These are phyloP conservation scores for Coniella vitis DNA, from an alignment of 2,329 filamentous ascomycete genomes.

Conservation along the genomic window DNA sequence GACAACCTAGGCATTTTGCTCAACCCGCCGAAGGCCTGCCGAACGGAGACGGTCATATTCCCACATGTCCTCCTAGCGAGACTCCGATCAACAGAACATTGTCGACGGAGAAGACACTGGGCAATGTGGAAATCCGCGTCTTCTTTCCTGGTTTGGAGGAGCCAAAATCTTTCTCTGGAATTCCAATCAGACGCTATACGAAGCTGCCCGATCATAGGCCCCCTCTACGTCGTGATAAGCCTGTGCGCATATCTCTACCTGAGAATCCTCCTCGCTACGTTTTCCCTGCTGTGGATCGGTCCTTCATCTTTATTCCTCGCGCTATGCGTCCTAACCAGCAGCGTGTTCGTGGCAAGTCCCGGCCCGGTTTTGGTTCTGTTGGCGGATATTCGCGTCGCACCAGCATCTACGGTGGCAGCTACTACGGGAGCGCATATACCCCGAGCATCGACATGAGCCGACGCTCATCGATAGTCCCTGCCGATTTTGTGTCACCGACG, in stretches of 20 bases:
- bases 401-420: constrained; percentile 69
- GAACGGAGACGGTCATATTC: constrained; percentile 49
- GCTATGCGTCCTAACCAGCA: constrained; percentile 91
- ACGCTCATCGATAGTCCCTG: constrained; percentile 69
- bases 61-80: constrained; percentile 51
- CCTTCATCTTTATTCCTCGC: constrained; percentile 96
- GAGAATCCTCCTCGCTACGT: constrained; percentile 76
- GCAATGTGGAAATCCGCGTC: constrained; percentile 79
- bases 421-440: constrained; percentile 69
- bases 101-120: constrained; percentile 76
- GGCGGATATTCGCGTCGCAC: constrained; percentile 68
- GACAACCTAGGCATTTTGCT: constrained; percentile 35
- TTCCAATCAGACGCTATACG: constrained; percentile 84
- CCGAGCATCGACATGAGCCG: constrained; percentile 82
- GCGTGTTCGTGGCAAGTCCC: constrained; percentile 65
- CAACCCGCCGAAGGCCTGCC: constrained; percentile 41
- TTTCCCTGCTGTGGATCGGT: constrained; percentile 81
- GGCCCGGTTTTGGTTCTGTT: constrained; percentile 62
- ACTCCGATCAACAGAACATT: constrained; percentile 68
- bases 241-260: constrained; percentile 87
- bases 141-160: constrained; percentile 69
- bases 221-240: constrained; percentile 89
- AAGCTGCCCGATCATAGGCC: constrained; percentile 91
- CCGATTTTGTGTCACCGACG: constrained; percentile 72
- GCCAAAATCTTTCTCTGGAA: constrained; percentile 63